phyloP scores from a whole-genome alignment of 2,329 filamentous ascomycete species.

The Alternaria angustiovoidea region DNA sequence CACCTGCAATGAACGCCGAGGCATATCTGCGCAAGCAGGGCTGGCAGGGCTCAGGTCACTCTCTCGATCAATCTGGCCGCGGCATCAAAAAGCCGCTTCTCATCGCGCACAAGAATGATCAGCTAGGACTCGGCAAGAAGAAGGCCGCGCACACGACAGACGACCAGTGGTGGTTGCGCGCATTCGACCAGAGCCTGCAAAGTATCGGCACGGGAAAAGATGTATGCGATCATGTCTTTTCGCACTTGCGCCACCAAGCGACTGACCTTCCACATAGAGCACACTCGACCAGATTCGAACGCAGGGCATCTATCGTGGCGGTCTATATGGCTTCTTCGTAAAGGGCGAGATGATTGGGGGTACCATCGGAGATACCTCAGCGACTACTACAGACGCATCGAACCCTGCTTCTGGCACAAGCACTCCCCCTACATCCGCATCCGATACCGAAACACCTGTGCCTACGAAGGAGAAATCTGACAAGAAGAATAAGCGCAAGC shows the following conservation, averaged over 20 bases:
- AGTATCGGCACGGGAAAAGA: constrained; percentile 57
- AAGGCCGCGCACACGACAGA: constrained; percentile 61
- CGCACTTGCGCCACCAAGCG: background rate
- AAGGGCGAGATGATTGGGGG: constrained; percentile 79
- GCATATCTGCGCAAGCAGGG: constrained; percentile 85
- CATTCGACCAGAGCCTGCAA: constrained; percentile 89
- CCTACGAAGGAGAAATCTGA: constrained; percentile 16
- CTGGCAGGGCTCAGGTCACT: constrained; percentile 89
- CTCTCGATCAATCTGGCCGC: constrained; percentile 77
- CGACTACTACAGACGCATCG: constrained; percentile 25
- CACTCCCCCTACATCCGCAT: constrained; percentile 43
- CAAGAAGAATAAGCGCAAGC: constrained; percentile 43
- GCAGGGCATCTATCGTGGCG: constrained; percentile 59
- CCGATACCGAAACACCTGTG: constrained; percentile 26
- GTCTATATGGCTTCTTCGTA: constrained; percentile 85
- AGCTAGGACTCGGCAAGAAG: constrained; percentile 81
- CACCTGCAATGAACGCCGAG: constrained; percentile 76
- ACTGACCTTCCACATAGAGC: constrained; percentile 60
- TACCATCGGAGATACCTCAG: constrained; percentile 61
- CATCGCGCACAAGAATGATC: constrained; percentile 82
- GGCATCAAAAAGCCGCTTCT: constrained; percentile 86
- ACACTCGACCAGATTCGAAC: constrained; percentile 58
- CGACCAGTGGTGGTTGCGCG: constrained; percentile 97
- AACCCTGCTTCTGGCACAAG: constrained; percentile 26
- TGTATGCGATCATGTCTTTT: constrained; percentile 16